Base-by-base conservation (phyloP, 73 alveolate species). In the Symbiodinium pilosum region DNA sequence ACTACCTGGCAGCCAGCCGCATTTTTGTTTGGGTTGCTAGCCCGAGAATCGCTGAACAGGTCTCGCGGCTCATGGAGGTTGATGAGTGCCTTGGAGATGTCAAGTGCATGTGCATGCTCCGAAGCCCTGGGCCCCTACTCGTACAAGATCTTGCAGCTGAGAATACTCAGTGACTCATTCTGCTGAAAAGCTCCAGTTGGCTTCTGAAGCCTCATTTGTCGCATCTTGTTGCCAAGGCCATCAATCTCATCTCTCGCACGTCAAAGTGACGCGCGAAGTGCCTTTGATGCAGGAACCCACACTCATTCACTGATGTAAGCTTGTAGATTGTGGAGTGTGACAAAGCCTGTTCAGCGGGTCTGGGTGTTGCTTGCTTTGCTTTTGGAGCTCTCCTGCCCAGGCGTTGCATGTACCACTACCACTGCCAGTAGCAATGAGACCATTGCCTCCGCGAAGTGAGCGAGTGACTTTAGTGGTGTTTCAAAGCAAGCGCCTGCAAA, bases 401-500 rank as follows among this genome's bases (percentile, higher is more conserved):
- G 81, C 39, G 81, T 64, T 38, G 38, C 81, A 20, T 64, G 81
- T 28, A 64, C 81, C 81, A 64, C 81, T n/a, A 64, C 81, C 41
- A 20, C 81, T 64, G 81, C 81, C 24, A 64, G 81, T 38, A 64
- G 81, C 81, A 64, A 64, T 64, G 81, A 64, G 38, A 64, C 81
- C 38, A 64, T 64, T 64, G 38, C 81, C 32, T 64, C 81, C 81
- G 81, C 81, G 12, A 64, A 20, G 34, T 64, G 81, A 64, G 16
- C 39, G 18, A 14, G 34, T 64, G 81, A 64, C n/a, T 24, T 64
- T 64, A 64, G 81, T 64, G 41, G 81, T 64, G 81, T n/a, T 26
- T 26, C 81, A 64, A 64, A 64, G 81, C 9, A 64, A 32, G 81
- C 81, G 38, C 81, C 34, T n/a, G n/a, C n/a, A n/a, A n/a, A n/a